Conservation (phyloP, 2,329 filamentous ascomycete species). For the Bertia moriformis region DNA sequence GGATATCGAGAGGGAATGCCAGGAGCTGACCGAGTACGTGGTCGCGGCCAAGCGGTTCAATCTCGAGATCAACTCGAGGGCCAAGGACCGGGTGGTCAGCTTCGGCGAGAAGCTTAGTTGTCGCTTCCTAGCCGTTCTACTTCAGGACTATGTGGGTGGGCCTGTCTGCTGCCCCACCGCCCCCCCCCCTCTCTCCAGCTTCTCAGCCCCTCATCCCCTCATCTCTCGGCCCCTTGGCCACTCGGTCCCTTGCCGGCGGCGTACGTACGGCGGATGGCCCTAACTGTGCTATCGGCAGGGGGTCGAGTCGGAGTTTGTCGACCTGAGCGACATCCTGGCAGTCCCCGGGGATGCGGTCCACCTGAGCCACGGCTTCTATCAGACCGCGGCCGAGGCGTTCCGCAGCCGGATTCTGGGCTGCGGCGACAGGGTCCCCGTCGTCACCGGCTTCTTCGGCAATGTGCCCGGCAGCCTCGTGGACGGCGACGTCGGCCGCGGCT, state of each 20-base stretch:
- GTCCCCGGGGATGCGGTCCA: no score
- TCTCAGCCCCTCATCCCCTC: background rate
- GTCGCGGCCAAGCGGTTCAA: constrained; percentile 50
- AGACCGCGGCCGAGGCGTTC: constrained; percentile 43
- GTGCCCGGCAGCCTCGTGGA: constrained; percentile 83
- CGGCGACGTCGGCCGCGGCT: constrained; percentile 84
- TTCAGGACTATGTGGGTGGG: constrained; percentile 65
- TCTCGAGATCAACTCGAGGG: constrained; percentile 62
- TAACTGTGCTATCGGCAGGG: no score
- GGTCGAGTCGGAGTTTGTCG: constrained; percentile 77
- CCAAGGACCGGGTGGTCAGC: constrained; percentile 78
- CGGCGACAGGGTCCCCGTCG: constrained; percentile 54
- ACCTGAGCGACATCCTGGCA: constrained; percentile 75
- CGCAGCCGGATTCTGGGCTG: constrained; percentile 51
- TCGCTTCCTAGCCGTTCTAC: constrained; percentile 70
- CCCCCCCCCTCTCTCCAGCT: background rate
- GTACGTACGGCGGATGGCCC: no score
- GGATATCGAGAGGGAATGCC: constrained; percentile 66
- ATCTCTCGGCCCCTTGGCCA: no score
- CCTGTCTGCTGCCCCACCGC: constrained; percentile 6
- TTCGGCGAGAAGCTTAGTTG: constrained; percentile 94
- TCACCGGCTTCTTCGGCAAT: constrained; percentile 89
- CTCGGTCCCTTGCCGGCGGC: no score
- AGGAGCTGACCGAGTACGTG: constrained; percentile 63
- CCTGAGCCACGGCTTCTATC: constrained; percentile 58